These are phyloP conservation scores for Prunus padus DNA, from an alignment of 306 rosid species.

Conservation along the genomic window DNA sequence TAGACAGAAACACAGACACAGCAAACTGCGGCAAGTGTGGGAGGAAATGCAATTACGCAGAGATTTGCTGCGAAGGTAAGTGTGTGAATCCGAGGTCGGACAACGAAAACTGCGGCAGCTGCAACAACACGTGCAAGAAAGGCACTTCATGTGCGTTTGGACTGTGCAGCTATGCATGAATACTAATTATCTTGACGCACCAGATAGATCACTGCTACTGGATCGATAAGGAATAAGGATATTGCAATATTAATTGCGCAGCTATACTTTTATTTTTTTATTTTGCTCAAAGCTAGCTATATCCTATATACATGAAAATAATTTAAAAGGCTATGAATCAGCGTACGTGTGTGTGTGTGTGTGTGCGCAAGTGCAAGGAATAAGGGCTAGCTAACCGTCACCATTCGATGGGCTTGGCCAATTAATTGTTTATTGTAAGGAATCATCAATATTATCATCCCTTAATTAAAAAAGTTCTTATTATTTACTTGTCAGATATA, in stretches of 20 bases:
- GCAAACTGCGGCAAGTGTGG: slow-evolving; percentile 18
- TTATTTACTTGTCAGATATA: too few species aligned
- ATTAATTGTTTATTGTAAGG: background rate
- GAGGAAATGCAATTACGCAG: slow-evolving; percentile 5
- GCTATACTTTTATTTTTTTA: too few species aligned
- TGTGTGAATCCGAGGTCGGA: slow-evolving; percentile 1
- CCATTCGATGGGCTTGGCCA: background rate
- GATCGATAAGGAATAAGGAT: too few species aligned
- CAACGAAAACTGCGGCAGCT: slow-evolving; percentile 12
- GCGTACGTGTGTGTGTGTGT: background rate
- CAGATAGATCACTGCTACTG: too few species aligned
- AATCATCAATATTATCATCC: too few species aligned
- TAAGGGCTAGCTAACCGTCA: background rate
- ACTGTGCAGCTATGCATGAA: slow-evolving; percentile 52
- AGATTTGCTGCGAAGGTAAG: slow-evolving; percentile 12
- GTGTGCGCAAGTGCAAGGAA: background rate
- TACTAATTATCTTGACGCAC: too few species aligned
- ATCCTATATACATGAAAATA: too few species aligned
- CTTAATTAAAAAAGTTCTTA: too few species aligned
- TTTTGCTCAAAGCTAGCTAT: too few species aligned
- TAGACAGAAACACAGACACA: background rate
- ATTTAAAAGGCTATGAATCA: background rate
- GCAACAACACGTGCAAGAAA: slow-evolving; percentile 7
- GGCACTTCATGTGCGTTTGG: slow-evolving; percentile 40
- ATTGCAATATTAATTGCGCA: too few species aligned